Base-by-base conservation (phyloP, 352 stramenopile species). In the Phytophthora citricola region DNA sequence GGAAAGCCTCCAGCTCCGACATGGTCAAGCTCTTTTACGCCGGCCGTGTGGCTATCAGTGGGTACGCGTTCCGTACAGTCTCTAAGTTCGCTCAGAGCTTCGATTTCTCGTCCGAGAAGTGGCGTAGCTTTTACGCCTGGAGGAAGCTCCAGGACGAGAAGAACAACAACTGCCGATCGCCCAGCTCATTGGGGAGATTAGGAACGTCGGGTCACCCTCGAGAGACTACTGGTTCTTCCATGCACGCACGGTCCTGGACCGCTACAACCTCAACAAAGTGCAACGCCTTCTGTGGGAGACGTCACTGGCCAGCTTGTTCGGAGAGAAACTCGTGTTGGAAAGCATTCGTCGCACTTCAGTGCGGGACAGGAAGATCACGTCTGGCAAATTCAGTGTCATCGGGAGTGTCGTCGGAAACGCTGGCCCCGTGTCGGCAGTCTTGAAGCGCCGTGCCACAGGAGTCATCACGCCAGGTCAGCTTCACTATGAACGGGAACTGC, bases 81-180 rank as follows among this genome's bases (percentile, higher is more conserved):
- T 93, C 86, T 7, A 80, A 75, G 8, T 96, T 96, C 48, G 86
- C 83, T 5, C 82, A 91, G 58, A 94, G 85, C 70, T 96, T 96
- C 53, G 88, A 96, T 50, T 96, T 92, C 46, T 91, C 88, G 47
- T 90, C 81, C 12, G 80, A 94, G 1, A 86, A 85, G 65, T 96
- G 88, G 88, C 69, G 61, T 32, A 85, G 69, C 9, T 96, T 92
- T 46, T 96, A 96, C 69, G 48, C 74, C 15, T 91, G 79, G 81
- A 68, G 75, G 27, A 72, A 85, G 44, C 55, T 62, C 27, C 67
- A 85, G 43, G 66, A 88, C 22, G 62, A 81, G 44, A 69, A 62
- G 48, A 71, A 81, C 22, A 58, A 74, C 39, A 39, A 20, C 27
- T 61, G 59, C 3, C 63, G 79, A 5, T 79, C 79, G 5, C 66